Evolutionary conservation across 768 basidiomycete species (phyloP).

Genomic region (Punctularia strigosozonata): DNA sequence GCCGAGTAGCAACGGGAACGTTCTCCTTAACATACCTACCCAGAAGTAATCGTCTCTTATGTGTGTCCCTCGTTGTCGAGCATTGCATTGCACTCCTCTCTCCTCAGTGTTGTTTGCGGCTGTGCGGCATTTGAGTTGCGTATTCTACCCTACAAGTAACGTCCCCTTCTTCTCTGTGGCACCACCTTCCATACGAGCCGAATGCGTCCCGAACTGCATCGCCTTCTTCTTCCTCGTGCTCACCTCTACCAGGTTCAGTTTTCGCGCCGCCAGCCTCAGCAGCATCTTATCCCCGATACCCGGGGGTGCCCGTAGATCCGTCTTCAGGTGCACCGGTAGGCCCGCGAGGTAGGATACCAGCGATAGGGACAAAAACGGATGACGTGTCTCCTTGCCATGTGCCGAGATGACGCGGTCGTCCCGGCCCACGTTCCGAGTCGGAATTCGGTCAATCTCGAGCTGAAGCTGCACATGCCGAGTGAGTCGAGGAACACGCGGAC

Average conservation of each 20-base stretch:
- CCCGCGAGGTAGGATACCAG: slow-evolving; percentile 68
- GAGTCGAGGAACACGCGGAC: not conserved
- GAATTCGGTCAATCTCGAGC: slow-evolving; percentile 79
- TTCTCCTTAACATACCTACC: slow-evolving; percentile 74
- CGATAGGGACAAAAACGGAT: slow-evolving; percentile 79
- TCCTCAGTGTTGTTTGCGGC: no score
- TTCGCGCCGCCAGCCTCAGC: slow-evolving; percentile 55
- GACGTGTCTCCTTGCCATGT: slow-evolving; percentile 85
- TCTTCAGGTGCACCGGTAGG: slow-evolving; percentile 73
- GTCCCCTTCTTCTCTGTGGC: slow-evolving; percentile 43
- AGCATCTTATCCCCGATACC: slow-evolving; percentile 88
- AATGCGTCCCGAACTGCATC: slow-evolving; percentile 93
- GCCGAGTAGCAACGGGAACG: slow-evolving; percentile 68
- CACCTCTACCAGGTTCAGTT: slow-evolving; percentile 67
- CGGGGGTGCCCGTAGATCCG: slow-evolving; percentile 62
- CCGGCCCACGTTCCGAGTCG: slow-evolving; percentile 80
- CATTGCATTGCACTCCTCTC: not conserved
- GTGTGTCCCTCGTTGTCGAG: not conserved
- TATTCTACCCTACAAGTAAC: slow-evolving; percentile 7
- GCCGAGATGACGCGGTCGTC: slow-evolving; percentile 92
- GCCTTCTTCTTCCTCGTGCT: slow-evolving; percentile 78
- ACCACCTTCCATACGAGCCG: slow-evolving; percentile 68
- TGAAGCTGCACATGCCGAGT: slow-evolving; percentile 49
- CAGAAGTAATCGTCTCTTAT: slow-evolving; percentile 24
- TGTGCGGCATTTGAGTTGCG: no score